A percentile compares a stretch with the other conserved stretches of the same genome.
Conservation (phyloP, 1,139 yeast genomes). For the Geotrichum carabidarum region DNA sequence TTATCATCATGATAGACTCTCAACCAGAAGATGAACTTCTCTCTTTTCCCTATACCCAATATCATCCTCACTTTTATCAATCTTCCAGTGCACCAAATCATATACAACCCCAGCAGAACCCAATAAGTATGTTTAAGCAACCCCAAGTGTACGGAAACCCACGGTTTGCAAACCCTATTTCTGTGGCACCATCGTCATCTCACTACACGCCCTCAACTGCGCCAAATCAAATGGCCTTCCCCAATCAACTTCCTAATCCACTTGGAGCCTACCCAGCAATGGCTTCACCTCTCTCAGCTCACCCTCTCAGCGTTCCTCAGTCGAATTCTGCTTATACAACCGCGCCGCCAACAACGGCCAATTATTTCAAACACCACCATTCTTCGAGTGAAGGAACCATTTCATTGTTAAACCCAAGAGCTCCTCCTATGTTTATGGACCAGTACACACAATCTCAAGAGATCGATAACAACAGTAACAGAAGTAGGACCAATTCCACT, state of each 20-base stretch:
- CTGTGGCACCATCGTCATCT: neutral
- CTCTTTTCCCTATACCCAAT: constrained; percentile 8
- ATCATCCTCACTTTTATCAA: neutral
- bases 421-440: constrained; percentile 8
- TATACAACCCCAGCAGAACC: constrained; percentile 7
- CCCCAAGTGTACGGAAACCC: constrained; percentile 8
- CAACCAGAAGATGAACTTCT: constrained; percentile 12
- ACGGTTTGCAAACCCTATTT: neutral
- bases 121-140: neutral
- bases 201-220: neutral
- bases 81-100: constrained; percentile 1
- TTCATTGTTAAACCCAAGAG: constrained; percentile 5
- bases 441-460: neutral
- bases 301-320: neutral
- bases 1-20: constrained; percentile 3
- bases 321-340: constrained; percentile 7
- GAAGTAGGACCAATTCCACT: neutral
- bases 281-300: constrained; percentile 4
- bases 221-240: neutral
- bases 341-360: neutral
- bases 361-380: neutral
- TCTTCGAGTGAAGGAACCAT: neutral
- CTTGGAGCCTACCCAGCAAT: neutral
- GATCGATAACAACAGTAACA: neutral
- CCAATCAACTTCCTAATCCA: neutral